Evolutionary conservation across 768 basidiomycete species (phyloP).

Genomic region (Naematelia encephala): DNA sequence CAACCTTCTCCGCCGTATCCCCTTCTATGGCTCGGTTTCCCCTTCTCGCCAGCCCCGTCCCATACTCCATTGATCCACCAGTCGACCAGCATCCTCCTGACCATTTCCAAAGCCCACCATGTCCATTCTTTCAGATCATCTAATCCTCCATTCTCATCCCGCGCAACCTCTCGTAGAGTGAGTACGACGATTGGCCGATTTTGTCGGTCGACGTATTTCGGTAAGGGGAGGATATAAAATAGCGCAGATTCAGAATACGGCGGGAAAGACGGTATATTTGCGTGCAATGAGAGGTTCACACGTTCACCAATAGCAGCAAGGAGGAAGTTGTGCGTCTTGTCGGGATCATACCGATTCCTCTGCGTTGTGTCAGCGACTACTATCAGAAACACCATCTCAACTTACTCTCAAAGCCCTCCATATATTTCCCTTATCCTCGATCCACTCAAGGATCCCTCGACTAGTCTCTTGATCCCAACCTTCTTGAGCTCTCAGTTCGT

Average conservation of each 20-base stretch:
- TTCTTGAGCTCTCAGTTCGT: slow-evolving; percentile 31
- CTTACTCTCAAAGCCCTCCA: slow-evolving; percentile 37
- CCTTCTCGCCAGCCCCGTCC: neutral
- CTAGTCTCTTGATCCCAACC: slow-evolving; percentile 36
- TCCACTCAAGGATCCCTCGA: slow-evolving; percentile 35
- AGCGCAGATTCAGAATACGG: slow-evolving; percentile 33
- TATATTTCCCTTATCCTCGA: slow-evolving; percentile 29
- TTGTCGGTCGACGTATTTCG: slow-evolving; percentile 30
- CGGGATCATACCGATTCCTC: slow-evolving; percentile 36
- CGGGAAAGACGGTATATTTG: slow-evolving; percentile 22
- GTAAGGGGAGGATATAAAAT: slow-evolving; percentile 44
- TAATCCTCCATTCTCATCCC: slow-evolving; percentile 30
- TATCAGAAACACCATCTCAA: neutral
- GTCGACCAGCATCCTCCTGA: slow-evolving; percentile 36
- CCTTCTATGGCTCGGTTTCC: neutral
- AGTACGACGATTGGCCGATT: slow-evolving; percentile 44
- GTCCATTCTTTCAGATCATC: slow-evolving; percentile 43
- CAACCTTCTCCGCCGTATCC: slow-evolving; percentile 36
- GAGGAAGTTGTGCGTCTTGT: slow-evolving; percentile 22
- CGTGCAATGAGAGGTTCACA: slow-evolving; percentile 23
- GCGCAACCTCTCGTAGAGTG: slow-evolving; percentile 30
- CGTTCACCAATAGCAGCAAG: slow-evolving; percentile 26
- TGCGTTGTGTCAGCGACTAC: slow-evolving; percentile 7
- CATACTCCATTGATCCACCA: slow-evolving; percentile 29
- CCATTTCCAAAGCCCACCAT: slow-evolving; percentile 48